Evolutionary conservation across 805 yeast species (phyloP), one percentile per base, ranked within the genome.

Genomic region (Nakazawaea ishiwadae): DNA sequence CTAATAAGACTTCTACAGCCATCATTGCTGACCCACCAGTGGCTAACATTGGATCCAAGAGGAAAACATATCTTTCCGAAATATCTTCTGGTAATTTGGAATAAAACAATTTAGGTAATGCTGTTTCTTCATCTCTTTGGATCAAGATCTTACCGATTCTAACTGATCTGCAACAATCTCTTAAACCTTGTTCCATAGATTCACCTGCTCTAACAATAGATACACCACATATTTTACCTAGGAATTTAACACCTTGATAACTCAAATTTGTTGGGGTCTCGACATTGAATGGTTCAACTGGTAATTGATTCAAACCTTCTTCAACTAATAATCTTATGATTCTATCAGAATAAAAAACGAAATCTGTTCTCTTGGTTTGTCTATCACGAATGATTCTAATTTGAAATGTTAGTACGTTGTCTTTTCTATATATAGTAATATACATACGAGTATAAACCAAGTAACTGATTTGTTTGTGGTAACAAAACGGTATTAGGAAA

Each of bases 131-230:
- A 58, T 93, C 97, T 65, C 99, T 78, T 69, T 93, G 99, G 53
- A 93, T 93, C 58, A 93, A 71, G 52, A 93, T 91, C 70, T 93
- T 93, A 40, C 99, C 99, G 46, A 93, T 85, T 58, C 98, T 75
- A 29, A 93, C 99, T 9, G 95, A 84, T 50, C 99, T 77, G 62
- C 98, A 89, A 65, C 99, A 91, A 61, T 91, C 98, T 62, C 99
- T 79, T 49, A 93, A 71, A 26, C 98, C 99, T 72, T 88, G 95
- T 65, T 93, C 99, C 99, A 93, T 93, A 33, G 95, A 84, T 64
- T 93, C 99, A 51, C 99, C 99, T 4, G 99, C 99, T 60, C 99
- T 77, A 54, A 93, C 95, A 58, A 93, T 93, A 14, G 96, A 88
- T 28, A 93, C 99, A 50, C 99, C 99, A 61, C 98, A 91, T 46